A percentile compares a stretch with the other conserved stretches of the same genome.
These are phyloP conservation scores for Colletotrichum musicola DNA, from an alignment of 2,329 filamentous ascomycete species.

Conservation along the genomic window DNA sequence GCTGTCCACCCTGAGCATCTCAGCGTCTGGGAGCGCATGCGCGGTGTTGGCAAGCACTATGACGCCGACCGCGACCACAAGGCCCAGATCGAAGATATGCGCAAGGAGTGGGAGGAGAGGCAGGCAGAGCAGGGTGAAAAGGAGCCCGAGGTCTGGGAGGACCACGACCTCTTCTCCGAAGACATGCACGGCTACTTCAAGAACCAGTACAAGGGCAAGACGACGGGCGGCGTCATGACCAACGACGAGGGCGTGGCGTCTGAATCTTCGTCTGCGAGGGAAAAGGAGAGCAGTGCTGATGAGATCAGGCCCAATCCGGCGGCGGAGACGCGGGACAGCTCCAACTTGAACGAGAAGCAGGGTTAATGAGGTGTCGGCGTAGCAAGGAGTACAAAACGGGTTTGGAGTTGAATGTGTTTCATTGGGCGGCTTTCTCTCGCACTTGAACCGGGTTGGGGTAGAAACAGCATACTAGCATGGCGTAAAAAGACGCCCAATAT, in stretches of 20 bases:
- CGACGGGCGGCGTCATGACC: slow-evolving; percentile 7
- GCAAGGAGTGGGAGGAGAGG: slow-evolving; percentile 69
- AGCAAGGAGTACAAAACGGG: slow-evolving; percentile 31
- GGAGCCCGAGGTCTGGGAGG: slow-evolving; percentile 61
- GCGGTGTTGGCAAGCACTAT: slow-evolving; percentile 84
- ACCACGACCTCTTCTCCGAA: slow-evolving; percentile 64
- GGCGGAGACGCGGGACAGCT: slow-evolving; percentile 4
- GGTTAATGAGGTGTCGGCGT: slow-evolving; percentile 19
- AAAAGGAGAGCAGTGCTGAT: slow-evolving; percentile 30
- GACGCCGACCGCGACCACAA: slow-evolving; percentile 85
- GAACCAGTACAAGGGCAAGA: slow-evolving; percentile 39
- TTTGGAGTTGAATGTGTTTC: slow-evolving; percentile 18
- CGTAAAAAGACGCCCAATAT: slow-evolving; percentile 22
- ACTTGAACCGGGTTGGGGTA: slow-evolving; percentile 13
- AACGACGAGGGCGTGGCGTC: slow-evolving; percentile 7
- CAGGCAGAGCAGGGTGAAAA: slow-evolving; percentile 61
- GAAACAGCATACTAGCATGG: slow-evolving; percentile 26
- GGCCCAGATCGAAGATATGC: slow-evolving; percentile 87
- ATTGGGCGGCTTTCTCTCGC: slow-evolving; percentile 11
- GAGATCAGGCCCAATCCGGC: slow-evolving; percentile 25
- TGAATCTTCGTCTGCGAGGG: slow-evolving; percentile 23
- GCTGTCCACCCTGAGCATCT: slow-evolving; percentile 92
- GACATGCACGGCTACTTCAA: slow-evolving; percentile 69
- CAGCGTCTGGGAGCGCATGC: slow-evolving; percentile 86
- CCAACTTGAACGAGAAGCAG: slow-evolving; percentile 31